Base-by-base conservation (phyloP, 306 rosid genomes). In the Pyrus pyrifolia region DNA sequence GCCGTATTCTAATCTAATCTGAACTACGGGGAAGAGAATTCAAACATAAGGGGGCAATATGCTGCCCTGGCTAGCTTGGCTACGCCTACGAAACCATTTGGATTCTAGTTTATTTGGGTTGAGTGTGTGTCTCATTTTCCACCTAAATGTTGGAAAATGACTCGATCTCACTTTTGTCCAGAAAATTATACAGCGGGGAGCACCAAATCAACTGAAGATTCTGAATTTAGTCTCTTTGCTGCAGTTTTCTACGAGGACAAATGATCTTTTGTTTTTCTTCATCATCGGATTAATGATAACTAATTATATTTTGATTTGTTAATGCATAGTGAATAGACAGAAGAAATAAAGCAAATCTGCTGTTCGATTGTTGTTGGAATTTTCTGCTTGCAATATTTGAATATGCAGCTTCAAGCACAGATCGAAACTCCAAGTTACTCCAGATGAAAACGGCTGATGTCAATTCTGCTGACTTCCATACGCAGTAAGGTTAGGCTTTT, bases 301-400 rank as follows among this genome's bases (percentile, higher is more conserved):
- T 9, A 45, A 18, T 61, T 61, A 11, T 67, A 12, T 22, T 42
- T 42, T 12, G 31, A 42, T 6, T 30, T 30, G 40, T 38, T 12
- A 40, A 3, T 66, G 6, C 30, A n/a, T 6, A 4, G 71, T 11
- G 71, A 67, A 21, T 4, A 12, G 30, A 4, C 9, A 21, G 44
- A n/a, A 40, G 19, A 61, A 25, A 18, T 22, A 60, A 42, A 44
- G 11, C 21, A 73, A 61, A 42, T 10, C 29, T 18, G 29, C 14
- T 60, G 44, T 51, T 49, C 29, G 30, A 18, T 61, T 74, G 69
- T 61, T 11, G 29, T 52, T 78, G 65, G 72, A 17, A 51, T 76
- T 79, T 61, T 81, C 64, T 66, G 49, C 69, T 73, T 46, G n/a
- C 77, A 78, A 52, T 71, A 31, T 73, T 59, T 10, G 11, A 38